Conservation (phyloP, 345 rosid genomes). For the Ceriops tagal region DNA sequence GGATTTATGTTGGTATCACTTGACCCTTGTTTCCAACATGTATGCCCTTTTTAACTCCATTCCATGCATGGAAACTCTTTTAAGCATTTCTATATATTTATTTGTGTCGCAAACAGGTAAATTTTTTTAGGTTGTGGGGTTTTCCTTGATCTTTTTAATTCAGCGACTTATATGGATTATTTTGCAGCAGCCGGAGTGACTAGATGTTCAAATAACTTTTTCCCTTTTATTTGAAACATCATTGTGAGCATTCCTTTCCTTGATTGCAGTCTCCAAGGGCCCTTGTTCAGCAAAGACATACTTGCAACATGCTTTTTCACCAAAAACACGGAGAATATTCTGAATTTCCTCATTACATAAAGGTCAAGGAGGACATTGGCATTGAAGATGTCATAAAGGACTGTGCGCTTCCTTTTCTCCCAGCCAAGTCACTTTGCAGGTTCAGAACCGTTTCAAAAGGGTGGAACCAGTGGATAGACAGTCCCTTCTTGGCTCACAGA, state of each 20-base stretch:
- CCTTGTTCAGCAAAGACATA: background rate
- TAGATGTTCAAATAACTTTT: background rate
- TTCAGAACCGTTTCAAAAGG: conserved; percentile 37
- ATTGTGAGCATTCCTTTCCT: background rate
- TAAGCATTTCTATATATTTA: no score
- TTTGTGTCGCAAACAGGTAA: no score
- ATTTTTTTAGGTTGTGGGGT: no score
- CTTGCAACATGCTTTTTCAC: background rate
- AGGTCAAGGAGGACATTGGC: background rate
- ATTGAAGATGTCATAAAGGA: conserved; percentile 25
- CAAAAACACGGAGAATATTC: background rate
- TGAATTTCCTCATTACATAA: background rate
- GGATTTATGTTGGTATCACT: no score
- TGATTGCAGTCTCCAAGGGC: conserved; percentile 4
- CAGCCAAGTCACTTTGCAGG: conserved; percentile 43
- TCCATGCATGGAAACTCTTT: no score
- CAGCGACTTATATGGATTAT: no score
- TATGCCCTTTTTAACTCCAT: no score
- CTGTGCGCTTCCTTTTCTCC: conserved; percentile 35
- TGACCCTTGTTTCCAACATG: no score
- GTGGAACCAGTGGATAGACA: conserved; percentile 32
- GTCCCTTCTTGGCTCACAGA: conserved; percentile 41
- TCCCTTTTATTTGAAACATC: background rate
- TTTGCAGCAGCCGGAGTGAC: no score
- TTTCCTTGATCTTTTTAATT: no score